phyloP scores from a whole-genome alignment of 2,329 filamentous ascomycete genomes.

The Herpotrichia juniperi region DNA sequence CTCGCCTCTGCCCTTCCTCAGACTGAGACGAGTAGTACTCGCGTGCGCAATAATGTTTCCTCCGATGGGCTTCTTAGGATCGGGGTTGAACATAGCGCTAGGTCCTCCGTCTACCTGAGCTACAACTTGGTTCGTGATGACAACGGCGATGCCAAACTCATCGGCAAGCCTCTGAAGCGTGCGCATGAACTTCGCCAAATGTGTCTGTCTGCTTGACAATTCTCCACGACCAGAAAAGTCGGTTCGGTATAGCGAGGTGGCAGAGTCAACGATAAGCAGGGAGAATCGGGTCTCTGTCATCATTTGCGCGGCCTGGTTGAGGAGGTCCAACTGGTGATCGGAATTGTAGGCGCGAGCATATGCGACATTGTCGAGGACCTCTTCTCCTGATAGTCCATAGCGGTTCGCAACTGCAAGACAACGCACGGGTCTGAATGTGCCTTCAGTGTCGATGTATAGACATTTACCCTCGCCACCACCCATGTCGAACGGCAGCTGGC shows the following conservation, averaged over 20 bases:
- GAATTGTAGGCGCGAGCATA: slow-evolving; percentile 99
- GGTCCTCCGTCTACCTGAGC: slow-evolving; percentile 97
- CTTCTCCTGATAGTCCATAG: slow-evolving; percentile 93
- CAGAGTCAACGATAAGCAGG: slow-evolving; percentile 92
- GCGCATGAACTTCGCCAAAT: slow-evolving; percentile 87
- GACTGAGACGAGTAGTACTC: slow-evolving; percentile 88
- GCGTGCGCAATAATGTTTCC: slow-evolving; percentile 99
- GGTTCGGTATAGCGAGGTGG: slow-evolving; percentile 92
- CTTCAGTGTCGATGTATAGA: slow-evolving; percentile 97
- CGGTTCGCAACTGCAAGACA: slow-evolving; percentile 90
- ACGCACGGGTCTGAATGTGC: slow-evolving; percentile 89
- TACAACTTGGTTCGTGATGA: slow-evolving; percentile 98
- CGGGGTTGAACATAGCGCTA: slow-evolving; percentile 97
- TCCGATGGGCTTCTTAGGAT: slow-evolving; percentile 98
- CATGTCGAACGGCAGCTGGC: slow-evolving; percentile 98
- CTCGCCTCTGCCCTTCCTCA: slow-evolving; percentile 95
- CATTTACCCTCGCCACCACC: slow-evolving; percentile 98
- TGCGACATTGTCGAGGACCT: slow-evolving; percentile 97
- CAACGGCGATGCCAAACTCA: slow-evolving; percentile 93
- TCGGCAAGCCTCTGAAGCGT: slow-evolving; percentile 77
- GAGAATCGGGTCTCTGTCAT: slow-evolving; percentile 99
- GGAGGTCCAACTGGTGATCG: slow-evolving; percentile 92
- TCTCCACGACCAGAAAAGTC: slow-evolving; percentile 98
- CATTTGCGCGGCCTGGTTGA: slow-evolving; percentile 96
- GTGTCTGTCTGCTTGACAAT: slow-evolving; percentile 88